Conservation (phyloP, 768 basidiomycete species). For the Suillus lakei region DNA sequence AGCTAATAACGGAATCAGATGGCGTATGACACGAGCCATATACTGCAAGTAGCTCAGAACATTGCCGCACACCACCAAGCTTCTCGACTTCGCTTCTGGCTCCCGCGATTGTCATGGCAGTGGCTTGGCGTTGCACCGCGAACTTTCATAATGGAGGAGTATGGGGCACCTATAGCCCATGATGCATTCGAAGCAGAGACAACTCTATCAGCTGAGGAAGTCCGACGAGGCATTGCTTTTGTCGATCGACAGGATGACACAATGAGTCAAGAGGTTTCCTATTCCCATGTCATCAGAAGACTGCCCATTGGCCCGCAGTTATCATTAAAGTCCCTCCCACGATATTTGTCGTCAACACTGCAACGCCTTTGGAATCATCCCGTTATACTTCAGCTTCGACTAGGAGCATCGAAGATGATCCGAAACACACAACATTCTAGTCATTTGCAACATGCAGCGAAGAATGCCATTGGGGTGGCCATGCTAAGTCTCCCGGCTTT, state of each 20-base stretch:
- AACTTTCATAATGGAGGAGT: constrained; percentile 34
- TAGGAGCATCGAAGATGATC: constrained; percentile 37
- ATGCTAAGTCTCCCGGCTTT: constrained; percentile 49
- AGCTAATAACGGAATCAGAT: constrained; percentile 35
- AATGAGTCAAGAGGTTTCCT: not conserved
- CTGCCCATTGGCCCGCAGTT: not conserved
- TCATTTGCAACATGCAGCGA: constrained; percentile 50
- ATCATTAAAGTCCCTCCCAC: constrained; percentile 7
- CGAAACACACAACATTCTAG: constrained; percentile 42
- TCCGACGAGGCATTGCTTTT: constrained; percentile 36
- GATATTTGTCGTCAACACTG: constrained; percentile 9
- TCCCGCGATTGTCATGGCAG: constrained; percentile 42
- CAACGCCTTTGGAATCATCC: constrained; percentile 31
- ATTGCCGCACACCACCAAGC: constrained; percentile 36
- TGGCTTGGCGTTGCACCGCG: constrained; percentile 49
- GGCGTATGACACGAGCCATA: constrained; percentile 44
- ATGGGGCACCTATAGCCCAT: constrained; percentile 11
- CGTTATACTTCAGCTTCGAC: constrained; percentile 31
- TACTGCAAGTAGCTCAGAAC: constrained; percentile 38
- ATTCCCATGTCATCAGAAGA: not conserved
- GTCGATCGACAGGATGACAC: not conserved
- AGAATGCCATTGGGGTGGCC: constrained; percentile 49
- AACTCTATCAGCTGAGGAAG: constrained; percentile 35
- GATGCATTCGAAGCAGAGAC: constrained; percentile 21
- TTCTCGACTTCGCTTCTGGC: constrained; percentile 42